A percentile compares a stretch with the other conserved stretches of the same genome.
Conservation (phyloP, 305 asterid genomes). For the Monarda citriodora region DNA sequence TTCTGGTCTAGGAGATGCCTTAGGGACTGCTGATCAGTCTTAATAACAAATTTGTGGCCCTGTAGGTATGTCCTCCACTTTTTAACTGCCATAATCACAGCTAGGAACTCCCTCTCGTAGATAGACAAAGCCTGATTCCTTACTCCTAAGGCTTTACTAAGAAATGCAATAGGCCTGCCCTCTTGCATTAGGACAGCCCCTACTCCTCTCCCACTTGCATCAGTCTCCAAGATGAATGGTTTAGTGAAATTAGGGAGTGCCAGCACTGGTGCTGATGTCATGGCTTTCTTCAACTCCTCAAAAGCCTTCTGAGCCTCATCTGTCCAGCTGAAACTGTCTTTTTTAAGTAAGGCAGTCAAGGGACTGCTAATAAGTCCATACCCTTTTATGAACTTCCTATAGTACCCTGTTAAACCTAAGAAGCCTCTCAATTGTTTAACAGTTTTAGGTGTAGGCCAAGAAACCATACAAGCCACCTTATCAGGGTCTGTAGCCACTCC, state of each 20-base stretch:
- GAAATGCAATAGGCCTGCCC: neutral
- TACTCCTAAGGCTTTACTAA: neutral
- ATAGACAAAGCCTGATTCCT: neutral
- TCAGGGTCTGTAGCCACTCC: neutral
- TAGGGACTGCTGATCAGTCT: too few relatives aligned
- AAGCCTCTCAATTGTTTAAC: neutral
- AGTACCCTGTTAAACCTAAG: neutral
- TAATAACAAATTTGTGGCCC: too few relatives aligned
- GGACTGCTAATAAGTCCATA: neutral
- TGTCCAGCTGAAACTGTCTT: neutral
- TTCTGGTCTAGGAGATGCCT: too few relatives aligned
- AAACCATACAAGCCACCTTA: neutral
- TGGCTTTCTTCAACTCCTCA: neutral
- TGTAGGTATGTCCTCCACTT: too few relatives aligned
- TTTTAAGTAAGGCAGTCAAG: neutral
- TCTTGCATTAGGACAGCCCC: neutral
- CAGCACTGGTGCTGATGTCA: neutral
- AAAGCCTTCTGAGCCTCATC: neutral
- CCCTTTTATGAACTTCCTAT: neutral
- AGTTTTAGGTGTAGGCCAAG: neutral
- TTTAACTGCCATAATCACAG: too few relatives aligned
- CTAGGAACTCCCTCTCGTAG: neutral
- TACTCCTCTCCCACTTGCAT: neutral
- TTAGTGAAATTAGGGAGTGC: neutral
- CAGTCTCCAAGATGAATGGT: neutral